A percentile compares a stretch with the other conserved stretches of the same genome.
These are phyloP conservation scores for Aureobasidium sp. DNA, from an alignment of 2,329 filamentous ascomycete species.

Conservation along the genomic window DNA sequence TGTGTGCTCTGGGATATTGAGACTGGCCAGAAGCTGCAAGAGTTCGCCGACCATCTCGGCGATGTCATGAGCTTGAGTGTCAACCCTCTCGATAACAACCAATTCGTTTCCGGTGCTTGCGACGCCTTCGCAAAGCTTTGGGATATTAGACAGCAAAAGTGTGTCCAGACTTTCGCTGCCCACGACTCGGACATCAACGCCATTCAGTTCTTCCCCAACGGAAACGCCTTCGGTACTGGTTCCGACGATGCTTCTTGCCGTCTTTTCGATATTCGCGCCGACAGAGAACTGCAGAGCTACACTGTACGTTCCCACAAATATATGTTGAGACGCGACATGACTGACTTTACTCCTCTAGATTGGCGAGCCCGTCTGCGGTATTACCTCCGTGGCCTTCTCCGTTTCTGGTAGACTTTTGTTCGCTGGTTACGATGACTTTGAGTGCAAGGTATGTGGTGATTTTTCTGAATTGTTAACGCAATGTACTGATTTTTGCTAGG, in stretches of 20 bases:
- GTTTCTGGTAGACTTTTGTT: slow-evolving; percentile 93
- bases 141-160: slow-evolving; percentile 98
- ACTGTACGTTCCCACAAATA: slow-evolving; percentile 39
- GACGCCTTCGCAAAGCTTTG: slow-evolving; percentile 98
- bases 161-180: slow-evolving; percentile 95
- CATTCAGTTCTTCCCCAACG: slow-evolving; percentile 98
- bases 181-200: slow-evolving; percentile 99
- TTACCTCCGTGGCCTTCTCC: slow-evolving; percentile 96
- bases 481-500: slow-evolving; percentile 44
- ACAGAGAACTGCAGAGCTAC: slow-evolving; percentile 66
- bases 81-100: slow-evolving; percentile 98
- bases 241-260: slow-evolving; percentile 97
- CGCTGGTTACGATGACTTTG: slow-evolving; percentile 96
- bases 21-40: slow-evolving; percentile 91
- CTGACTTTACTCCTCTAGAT: slow-evolving; percentile 51
- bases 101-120: slow-evolving; percentile 98
- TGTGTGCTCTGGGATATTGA: slow-evolving; percentile 99
- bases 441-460: slow-evolving; percentile 80
- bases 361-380: slow-evolving; percentile 93
- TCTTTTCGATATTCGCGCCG: slow-evolving; percentile 94
- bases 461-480: not conserved
- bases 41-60: slow-evolving; percentile 95
- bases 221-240: slow-evolving; percentile 95
- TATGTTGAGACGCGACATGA: not conserved
- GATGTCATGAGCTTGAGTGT: slow-evolving; percentile 99